Evolutionary conservation across 331 rosid species (phyloP).

Genomic region (Spiraea crenata): DNA sequence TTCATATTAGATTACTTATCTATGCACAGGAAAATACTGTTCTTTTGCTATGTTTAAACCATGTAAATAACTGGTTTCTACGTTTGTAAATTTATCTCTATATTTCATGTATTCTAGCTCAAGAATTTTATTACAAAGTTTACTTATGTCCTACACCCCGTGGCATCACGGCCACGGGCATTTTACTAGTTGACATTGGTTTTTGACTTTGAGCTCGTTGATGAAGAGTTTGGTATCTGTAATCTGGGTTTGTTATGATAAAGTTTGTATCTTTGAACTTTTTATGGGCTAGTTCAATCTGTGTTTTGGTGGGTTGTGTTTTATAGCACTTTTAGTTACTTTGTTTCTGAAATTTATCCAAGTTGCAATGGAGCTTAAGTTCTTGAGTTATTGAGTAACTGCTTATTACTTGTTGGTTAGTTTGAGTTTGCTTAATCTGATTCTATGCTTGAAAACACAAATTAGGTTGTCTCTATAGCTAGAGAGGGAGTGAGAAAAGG

Average conservation of each 20-base stretch:
- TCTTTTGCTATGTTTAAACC: too few relatives aligned
- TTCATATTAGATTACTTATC: too few relatives aligned
- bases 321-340: neutral
- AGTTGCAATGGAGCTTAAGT: neutral
- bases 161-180: too few relatives aligned
- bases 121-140: too few relatives aligned
- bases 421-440: neutral
- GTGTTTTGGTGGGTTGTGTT: neutral
- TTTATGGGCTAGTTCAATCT: neutral
- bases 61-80: too few relatives aligned
- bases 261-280: neutral
- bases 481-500: neutral
- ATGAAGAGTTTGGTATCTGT: neutral
- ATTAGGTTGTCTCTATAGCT: neutral
- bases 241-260: constrained; percentile 3
- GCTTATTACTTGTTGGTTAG: neutral
- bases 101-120: too few relatives aligned
- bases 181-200: neutral
- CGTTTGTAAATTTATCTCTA: too few relatives aligned
- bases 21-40: too few relatives aligned
- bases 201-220: neutral
- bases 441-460: neutral
- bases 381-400: neutral
- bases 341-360: neutral
- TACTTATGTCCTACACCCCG: too few relatives aligned